phyloP scores from a whole-genome alignment of 306 rosid species.

The Lathyrus tuberosus region DNA sequence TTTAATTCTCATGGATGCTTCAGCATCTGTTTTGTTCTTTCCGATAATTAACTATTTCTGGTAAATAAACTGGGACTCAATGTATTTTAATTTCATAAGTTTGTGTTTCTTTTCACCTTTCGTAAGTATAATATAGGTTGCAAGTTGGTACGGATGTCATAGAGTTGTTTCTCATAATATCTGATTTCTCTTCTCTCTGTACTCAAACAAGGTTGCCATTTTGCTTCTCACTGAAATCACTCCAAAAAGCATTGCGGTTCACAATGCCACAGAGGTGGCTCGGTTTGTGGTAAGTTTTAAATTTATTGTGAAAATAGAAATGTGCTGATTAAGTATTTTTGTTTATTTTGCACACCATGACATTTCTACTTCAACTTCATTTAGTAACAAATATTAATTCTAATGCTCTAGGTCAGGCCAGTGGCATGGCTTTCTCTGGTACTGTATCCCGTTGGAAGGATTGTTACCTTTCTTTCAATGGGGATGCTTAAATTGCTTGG shows the following conservation, averaged over 20 bases:
- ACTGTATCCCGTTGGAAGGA: constrained; percentile 89
- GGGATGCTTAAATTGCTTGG: constrained; percentile 95
- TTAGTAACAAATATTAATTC: constrained; percentile 37
- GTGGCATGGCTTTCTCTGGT: constrained; percentile 99
- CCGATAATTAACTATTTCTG: constrained; percentile 5
- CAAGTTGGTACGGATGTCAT: background rate
- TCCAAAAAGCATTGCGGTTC: constrained; percentile 97
- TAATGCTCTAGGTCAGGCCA: constrained; percentile 86
- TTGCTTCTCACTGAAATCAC: constrained; percentile 99
- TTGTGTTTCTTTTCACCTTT: constrained; percentile 18
- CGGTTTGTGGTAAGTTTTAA: constrained; percentile 88
- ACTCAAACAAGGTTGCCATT: constrained; percentile 79
- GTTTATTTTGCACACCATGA: constrained; percentile 28
- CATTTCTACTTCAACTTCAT: constrained; percentile 32
- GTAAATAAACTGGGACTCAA: background rate
- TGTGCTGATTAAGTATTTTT: constrained; percentile 17
- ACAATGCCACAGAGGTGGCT: constrained; percentile 94
- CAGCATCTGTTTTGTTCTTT: constrained; percentile 9
- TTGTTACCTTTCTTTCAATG: constrained; percentile 94
- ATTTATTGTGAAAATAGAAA: constrained; percentile 20
- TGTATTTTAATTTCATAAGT: background rate
- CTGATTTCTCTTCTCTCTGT: constrained; percentile 30
- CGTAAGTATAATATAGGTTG: constrained; percentile 11
- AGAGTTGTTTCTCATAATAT: constrained; percentile 10
- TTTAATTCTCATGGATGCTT: constrained; percentile 21